Evolutionary conservation across 2,329 filamentous ascomycete genomes (phyloP), one percentile per base, ranked within the genome.

Genomic region (Aspergillus puulaauensis): DNA sequence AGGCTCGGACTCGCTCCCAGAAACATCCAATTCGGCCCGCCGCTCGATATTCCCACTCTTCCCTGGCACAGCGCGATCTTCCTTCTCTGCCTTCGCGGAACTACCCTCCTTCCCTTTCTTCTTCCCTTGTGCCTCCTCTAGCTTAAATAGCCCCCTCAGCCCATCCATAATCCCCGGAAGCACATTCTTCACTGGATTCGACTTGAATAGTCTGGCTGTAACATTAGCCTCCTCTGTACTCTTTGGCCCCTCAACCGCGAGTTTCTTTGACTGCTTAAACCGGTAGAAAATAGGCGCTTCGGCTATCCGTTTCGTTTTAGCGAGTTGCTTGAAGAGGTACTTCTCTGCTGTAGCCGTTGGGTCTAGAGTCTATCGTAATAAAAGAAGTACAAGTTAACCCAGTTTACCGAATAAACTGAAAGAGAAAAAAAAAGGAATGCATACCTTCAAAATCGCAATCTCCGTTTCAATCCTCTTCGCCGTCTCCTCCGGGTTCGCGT

Each of bases 181-280:
- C 2, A 79, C 81, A 61, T 82, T 79, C 68, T 82, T 82, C 12
- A 86, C 83, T 1, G 82, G 83, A 54, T 79, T 81, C 14, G 84
- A 83, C 59, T 85, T 87, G 67, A 83, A 86, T 52, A 88, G 62
- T 52, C 85, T 73, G 14, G 83, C 85, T 47, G 79, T 74, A 14
- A 88, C 83, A 72, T 87, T 87, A 17, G 82, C 75, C 52, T 79
- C 75, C 2, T 82, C 79, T 0, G 74, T 61, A 57, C 80, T 80
- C 49, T 73, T 69, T 17, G 76, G 70, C 6, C 76, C 69, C 14
- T 76, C 69, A 3, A 70, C 57, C 7, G 68, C 31, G 62, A 77
- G 61, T 70, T 76, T 62, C 70, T 71, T 56, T 74, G 68, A 52
- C 70, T 74, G 54, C 60, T 70, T 66, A 31, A 79, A 73, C 40